Conservation (phyloP, 1,284 basidiomycete genomes). For the Leccinum variabile region DNA sequence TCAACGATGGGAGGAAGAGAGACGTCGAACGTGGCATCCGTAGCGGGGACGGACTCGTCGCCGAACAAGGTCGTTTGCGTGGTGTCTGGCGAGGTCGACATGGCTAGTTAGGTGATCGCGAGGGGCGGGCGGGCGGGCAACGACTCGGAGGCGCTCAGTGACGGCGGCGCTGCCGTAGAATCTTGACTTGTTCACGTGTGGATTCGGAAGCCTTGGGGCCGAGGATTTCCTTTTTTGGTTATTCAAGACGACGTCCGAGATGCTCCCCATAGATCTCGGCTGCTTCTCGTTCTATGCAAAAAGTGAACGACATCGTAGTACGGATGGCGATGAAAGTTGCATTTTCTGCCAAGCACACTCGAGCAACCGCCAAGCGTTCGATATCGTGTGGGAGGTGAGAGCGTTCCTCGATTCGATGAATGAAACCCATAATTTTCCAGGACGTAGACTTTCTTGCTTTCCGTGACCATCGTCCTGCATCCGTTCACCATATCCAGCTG, state of each 20-base stretch:
- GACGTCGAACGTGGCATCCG: slow-evolving; percentile 15
- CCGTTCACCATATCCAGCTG: slow-evolving; percentile 29
- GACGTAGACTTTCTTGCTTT: slow-evolving; percentile 34
- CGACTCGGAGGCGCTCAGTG: neutral
- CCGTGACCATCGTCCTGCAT: slow-evolving; percentile 26
- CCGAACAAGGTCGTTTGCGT: slow-evolving; percentile 34
- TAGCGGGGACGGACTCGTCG: slow-evolving; percentile 21
- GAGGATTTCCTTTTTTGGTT: slow-evolving; percentile 19
- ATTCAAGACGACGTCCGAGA: no score
- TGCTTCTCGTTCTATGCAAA: neutral
- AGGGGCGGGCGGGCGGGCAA: neutral
- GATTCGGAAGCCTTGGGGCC: neutral
- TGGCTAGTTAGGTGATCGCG: neutral
- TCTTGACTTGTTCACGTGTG: neutral
- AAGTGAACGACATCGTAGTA: neutral
- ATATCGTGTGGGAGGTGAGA: slow-evolving; percentile 33
- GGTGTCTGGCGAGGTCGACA: slow-evolving; percentile 34
- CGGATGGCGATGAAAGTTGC: slow-evolving; percentile 8
- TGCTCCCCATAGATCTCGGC: neutral
- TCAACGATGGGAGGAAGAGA: slow-evolving; percentile 15
- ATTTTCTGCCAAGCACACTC: slow-evolving; percentile 28
- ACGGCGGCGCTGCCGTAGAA: no score
- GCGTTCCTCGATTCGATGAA: neutral
- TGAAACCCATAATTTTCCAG: slow-evolving; percentile 9
- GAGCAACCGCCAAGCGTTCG: slow-evolving; percentile 23